phyloP scores from a whole-genome alignment of 129 eudicot genomes.

The Tagetes patula region DNA sequence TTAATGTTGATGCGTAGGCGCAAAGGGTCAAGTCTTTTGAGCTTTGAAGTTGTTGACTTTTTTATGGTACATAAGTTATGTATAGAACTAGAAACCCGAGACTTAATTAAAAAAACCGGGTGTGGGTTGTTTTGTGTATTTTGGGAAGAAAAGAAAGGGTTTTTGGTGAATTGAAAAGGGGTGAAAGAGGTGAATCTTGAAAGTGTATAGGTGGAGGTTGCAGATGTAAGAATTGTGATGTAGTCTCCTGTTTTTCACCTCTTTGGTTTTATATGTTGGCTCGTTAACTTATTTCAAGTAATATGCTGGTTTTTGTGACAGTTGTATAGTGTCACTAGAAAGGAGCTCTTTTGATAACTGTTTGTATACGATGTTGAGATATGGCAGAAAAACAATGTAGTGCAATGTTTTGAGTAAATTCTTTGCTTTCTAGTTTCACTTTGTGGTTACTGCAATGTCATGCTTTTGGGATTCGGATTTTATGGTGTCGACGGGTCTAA shows the following conservation, averaged over 20 bases:
- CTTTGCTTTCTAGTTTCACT: conserved; percentile 61
- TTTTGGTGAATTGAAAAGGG: conserved; percentile 9
- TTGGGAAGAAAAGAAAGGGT: conserved; percentile 25
- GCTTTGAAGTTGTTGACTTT: conserved; percentile 12
- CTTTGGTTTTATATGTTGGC: conserved; percentile 10
- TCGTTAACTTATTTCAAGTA: conserved; percentile 10
- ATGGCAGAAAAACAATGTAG: neutral
- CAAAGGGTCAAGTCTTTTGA: conserved; percentile 16
- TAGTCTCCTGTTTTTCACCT: conserved; percentile 34
- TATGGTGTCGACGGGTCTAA: neutral
- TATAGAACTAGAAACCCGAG: conserved; percentile 26
- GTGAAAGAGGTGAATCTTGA: conserved; percentile 38
- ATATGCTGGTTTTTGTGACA: conserved; percentile 20
- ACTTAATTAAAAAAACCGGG: neutral
- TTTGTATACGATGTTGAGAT: neutral
- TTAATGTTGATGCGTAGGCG: conserved; percentile 20
- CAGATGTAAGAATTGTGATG: conserved; percentile 7
- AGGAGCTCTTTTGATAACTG: neutral
- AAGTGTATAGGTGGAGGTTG: conserved; percentile 36
- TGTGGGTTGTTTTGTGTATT: conserved; percentile 23
- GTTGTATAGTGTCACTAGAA: conserved; percentile 16
- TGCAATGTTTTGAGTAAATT: neutral
- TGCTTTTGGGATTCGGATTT: neutral
- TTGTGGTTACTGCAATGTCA: neutral
- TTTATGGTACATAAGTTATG: conserved; percentile 16